phyloP scores from a whole-genome alignment of 345 rosid genomes.

The Eucalyptus guilfoylei region DNA sequence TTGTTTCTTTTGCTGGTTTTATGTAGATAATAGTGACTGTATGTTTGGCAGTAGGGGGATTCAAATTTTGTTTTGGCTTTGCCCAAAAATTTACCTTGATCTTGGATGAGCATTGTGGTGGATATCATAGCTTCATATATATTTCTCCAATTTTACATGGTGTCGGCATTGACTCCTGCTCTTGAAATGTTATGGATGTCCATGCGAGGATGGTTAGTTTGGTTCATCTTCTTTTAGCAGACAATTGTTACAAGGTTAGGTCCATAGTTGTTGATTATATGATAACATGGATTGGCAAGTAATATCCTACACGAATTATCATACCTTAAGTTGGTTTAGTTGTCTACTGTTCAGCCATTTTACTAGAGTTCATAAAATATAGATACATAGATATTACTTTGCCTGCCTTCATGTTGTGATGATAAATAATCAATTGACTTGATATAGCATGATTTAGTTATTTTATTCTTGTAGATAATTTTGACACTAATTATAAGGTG shows the following conservation, averaged over 20 bases:
- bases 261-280: neutral
- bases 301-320: neutral
- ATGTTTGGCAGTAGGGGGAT: too few species aligned
- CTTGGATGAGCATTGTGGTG: neutral
- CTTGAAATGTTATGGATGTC: neutral
- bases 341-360: accelerated
- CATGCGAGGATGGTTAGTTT: neutral
- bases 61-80: too few species aligned
- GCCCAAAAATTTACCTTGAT: too few species aligned
- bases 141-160: neutral
- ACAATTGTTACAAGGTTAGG: neutral
- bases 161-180: neutral
- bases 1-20: neutral
- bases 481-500: neutral
- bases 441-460: accelerated
- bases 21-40: neutral
- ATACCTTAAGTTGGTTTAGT: too few species aligned
- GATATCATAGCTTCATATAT: neutral
- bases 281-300: neutral
- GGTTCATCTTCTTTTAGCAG: neutral
- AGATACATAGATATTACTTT: neutral
- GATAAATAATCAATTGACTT: too few species aligned
- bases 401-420: neutral
- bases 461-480: too few species aligned
- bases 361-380: too few species aligned